A percentile compares a stretch with the other conserved stretches of the same genome.
Evolutionary conservation across 805 yeast genomes (phyloP).

Genomic region (Saccharomyces kudriavzevii): DNA sequence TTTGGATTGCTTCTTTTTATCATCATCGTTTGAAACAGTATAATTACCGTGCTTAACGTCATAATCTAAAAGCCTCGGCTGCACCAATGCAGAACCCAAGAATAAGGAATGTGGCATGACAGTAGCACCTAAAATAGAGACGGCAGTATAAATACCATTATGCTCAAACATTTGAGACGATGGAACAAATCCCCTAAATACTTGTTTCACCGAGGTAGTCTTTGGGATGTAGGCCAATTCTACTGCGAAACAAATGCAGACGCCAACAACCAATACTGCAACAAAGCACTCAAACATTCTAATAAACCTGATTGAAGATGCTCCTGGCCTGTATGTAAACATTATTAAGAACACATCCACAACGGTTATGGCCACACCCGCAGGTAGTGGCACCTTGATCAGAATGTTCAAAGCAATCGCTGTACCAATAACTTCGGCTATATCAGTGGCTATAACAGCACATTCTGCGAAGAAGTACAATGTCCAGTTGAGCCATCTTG

Average conservation of each 20-base stretch:
- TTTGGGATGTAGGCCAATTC: constrained; percentile 53
- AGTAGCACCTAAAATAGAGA: constrained; percentile 85
- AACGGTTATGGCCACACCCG: constrained; percentile 73
- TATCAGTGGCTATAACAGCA: constrained; percentile 85
- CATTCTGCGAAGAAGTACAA: constrained; percentile 75
- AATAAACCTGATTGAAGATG: constrained; percentile 65
- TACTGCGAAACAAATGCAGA: constrained; percentile 71
- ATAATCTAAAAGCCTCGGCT: constrained; percentile 70
- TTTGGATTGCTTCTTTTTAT: constrained; percentile 3
- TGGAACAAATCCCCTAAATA: constrained; percentile 67
- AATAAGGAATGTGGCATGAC: constrained; percentile 90
- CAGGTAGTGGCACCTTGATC: constrained; percentile 62
- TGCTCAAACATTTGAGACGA: constrained; percentile 41
- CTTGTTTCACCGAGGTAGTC: constrained; percentile 37
- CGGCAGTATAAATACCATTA: constrained; percentile 61
- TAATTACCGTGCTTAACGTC: constrained; percentile 53
- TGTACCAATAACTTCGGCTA: constrained; percentile 91
- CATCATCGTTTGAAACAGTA: constrained; percentile 19
- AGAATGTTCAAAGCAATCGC: constrained; percentile 79
- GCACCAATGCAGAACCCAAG: constrained; percentile 80
- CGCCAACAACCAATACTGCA: constrained; percentile 59
- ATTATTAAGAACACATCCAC: constrained; percentile 74
- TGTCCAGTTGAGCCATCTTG: constrained; percentile 52
- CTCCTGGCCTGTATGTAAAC: constrained; percentile 68
- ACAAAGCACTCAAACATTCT: constrained; percentile 72